These are phyloP conservation scores for Cladosporium cucumerinum DNA, from an alignment of 2,329 filamentous ascomycete species.

Conservation along the genomic window DNA sequence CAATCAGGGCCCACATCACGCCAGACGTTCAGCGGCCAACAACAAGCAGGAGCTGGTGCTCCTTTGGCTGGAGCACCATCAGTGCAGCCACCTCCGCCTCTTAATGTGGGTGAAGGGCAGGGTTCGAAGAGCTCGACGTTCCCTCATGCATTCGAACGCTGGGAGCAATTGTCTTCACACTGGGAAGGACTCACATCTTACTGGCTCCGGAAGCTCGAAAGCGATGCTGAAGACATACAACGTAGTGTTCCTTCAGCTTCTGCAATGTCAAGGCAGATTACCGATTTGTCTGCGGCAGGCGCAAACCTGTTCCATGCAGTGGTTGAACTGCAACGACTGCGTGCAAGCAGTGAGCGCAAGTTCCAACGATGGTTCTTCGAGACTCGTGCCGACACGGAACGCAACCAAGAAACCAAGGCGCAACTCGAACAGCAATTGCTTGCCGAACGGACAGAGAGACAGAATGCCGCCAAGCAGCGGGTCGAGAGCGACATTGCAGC, in stretches of 20 bases:
- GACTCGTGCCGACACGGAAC: constrained; percentile 82
- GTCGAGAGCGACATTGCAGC: constrained; percentile 28
- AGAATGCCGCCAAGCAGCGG: constrained; percentile 55
- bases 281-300: constrained; percentile 92
- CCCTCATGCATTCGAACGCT: constrained; percentile 94
- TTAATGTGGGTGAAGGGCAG: constrained; percentile 19
- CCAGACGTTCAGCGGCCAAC: constrained; percentile 23
- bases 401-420: constrained; percentile 74
- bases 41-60: constrained; percentile 19
- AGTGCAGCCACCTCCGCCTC: constrained; percentile 17
- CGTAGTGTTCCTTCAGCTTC: constrained; percentile 73
- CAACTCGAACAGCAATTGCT: constrained; percentile 74
- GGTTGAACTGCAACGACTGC: constrained; percentile 87
- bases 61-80: constrained; percentile 21
- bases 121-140: constrained; percentile 62
- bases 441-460: constrained; percentile 67
- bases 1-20: constrained; percentile 19
- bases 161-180: constrained; percentile 94
- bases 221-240: constrained; percentile 81
- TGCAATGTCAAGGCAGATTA: constrained; percentile 89
- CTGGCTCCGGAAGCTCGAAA: constrained; percentile 90
- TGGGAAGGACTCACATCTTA: constrained; percentile 98
- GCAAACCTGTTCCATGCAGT: constrained; percentile 97
- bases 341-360: constrained; percentile 92
- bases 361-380: constrained; percentile 99